A percentile compares a stretch with the other conserved stretches of the same genome.
Conservation (phyloP, 1,139 yeast genomes). For the Sugiyamaella sp. region DNA sequence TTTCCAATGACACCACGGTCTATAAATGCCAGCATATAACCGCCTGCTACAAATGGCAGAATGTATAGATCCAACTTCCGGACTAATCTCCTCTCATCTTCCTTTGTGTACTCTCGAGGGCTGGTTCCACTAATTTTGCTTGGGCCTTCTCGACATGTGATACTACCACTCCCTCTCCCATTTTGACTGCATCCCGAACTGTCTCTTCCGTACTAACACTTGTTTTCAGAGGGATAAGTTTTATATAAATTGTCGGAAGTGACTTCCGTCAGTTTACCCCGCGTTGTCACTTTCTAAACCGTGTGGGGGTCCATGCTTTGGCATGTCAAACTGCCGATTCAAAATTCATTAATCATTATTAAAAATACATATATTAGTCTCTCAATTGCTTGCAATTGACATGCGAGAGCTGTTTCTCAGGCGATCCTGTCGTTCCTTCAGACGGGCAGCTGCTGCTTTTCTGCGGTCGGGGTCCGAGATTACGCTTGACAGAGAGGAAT, state of each 20-base stretch:
- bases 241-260: neutral
- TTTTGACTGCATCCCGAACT: neutral
- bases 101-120: conserved; percentile 25
- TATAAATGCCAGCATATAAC: conserved; percentile 31
- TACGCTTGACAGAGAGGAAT: conserved; percentile 13
- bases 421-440: conserved; percentile 16
- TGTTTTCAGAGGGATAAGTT: neutral
- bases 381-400: conserved; percentile 15
- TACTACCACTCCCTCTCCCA: neutral
- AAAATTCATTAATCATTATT: conserved; percentile 8
- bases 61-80: conserved; percentile 20
- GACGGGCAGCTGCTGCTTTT: conserved; percentile 13
- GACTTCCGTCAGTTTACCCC: neutral
- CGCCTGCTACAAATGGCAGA: conserved; percentile 20
- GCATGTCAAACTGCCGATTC: neutral
- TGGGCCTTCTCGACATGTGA: neutral
- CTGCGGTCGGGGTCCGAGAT: conserved; percentile 18
- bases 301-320: neutral
- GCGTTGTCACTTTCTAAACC: neutral
- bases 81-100: conserved; percentile 24
- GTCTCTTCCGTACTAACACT: too few relatives aligned
- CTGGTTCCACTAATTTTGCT: conserved; percentile 4
- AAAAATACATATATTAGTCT: neutral
- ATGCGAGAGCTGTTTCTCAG: conserved; percentile 20
- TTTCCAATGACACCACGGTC: conserved; percentile 53